Evolutionary conservation across 805 yeast genomes (phyloP).

Genomic region (Lipomyces mesembrius): DNA sequence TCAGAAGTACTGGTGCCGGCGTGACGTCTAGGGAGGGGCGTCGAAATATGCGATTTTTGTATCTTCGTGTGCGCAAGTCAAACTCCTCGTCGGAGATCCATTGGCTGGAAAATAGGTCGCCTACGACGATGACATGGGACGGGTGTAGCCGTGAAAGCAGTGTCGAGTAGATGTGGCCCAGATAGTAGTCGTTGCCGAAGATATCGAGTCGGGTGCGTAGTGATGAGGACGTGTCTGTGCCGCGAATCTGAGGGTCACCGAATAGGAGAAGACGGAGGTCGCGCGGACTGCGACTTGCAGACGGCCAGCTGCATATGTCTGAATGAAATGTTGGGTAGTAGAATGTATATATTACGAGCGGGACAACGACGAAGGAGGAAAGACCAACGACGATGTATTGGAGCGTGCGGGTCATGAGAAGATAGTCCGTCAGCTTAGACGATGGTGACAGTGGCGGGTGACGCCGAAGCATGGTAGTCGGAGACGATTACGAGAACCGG

Average conservation of each 20-base stretch:
- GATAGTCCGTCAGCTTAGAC: not conserved
- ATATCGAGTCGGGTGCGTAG: slow-evolving; percentile 78
- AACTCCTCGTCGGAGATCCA: slow-evolving; percentile 93
- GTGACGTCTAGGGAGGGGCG: slow-evolving; percentile 1
- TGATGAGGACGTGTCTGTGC: slow-evolving; percentile 73
- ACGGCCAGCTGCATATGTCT: slow-evolving; percentile 24
- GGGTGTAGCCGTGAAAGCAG: slow-evolving; percentile 72
- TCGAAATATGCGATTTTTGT: slow-evolving; percentile 43
- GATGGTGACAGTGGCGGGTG: not conserved
- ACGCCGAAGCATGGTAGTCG: not conserved
- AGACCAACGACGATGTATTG: slow-evolving; percentile 6
- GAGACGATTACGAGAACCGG: not conserved
- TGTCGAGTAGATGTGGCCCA: slow-evolving; percentile 78
- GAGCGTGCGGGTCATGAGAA: not conserved
- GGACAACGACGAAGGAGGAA: slow-evolving; percentile 12
- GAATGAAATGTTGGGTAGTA: slow-evolving; percentile 19
- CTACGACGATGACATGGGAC: slow-evolving; percentile 83
- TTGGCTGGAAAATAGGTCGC: slow-evolving; percentile 90
- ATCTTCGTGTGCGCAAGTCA: slow-evolving; percentile 75
- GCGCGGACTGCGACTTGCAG: not conserved
- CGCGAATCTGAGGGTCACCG: slow-evolving; percentile 98
- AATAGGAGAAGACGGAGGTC: slow-evolving; percentile 61
- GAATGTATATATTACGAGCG: slow-evolving; percentile 16
- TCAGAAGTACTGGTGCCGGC: slow-evolving; percentile 54
- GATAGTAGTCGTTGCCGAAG: slow-evolving; percentile 84